Evolutionary conservation across 345 rosid species (phyloP).

Genomic region (Rhodomyrtus tomentosa): DNA sequence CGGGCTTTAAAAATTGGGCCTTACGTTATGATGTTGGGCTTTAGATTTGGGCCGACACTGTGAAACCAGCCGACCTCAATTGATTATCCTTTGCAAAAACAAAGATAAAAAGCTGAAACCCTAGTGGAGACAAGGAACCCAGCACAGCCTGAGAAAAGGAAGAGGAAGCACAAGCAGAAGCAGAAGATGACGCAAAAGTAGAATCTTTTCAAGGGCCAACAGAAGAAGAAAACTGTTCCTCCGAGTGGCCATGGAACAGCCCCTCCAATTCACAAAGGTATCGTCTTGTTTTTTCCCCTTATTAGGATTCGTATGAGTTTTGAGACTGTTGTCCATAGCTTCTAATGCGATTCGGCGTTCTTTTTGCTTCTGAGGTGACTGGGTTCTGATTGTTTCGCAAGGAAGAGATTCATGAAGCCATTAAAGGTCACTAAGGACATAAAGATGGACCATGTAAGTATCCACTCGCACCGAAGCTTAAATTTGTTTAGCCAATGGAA

Average conservation of each 20-base stretch:
- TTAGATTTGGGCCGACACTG: no score
- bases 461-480: not conserved
- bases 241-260: constrained; percentile 76
- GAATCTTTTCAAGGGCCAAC: constrained; percentile 69
- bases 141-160: not conserved
- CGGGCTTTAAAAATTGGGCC: not conserved
- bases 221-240: constrained; percentile 60
- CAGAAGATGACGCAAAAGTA: constrained; percentile 86
- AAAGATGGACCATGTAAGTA: constrained; percentile 53
- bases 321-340: not conserved
- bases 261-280: constrained; percentile 55
- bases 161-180: not conserved
- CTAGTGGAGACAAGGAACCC: not conserved
- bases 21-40: not conserved
- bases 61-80: no score
- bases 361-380: not conserved
- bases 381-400: constrained; percentile 10
- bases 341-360: not conserved
- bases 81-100: not conserved
- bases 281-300: not conserved
- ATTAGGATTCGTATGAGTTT: not conserved
- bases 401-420: constrained; percentile 70
- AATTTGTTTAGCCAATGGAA: not conserved
- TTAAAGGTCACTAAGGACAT: constrained; percentile 53
- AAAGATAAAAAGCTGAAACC: not conserved